These are phyloP conservation scores for Leccinum subtestaceum DNA, from an alignment of 768 basidiomycete species.

Conservation along the genomic window DNA sequence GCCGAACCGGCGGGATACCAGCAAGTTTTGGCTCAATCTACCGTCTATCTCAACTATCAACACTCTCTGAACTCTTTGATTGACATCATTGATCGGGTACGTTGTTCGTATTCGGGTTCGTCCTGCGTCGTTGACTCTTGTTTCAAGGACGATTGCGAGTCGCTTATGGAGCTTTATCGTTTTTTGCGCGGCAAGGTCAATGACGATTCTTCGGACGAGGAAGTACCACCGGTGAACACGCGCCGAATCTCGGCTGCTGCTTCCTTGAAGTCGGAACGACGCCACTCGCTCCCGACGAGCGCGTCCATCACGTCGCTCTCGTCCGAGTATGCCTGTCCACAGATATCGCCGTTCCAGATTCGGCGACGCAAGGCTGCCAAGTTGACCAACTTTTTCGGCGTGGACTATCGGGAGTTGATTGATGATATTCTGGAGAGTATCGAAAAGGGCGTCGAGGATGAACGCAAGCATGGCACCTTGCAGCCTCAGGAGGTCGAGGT, in stretches of 20 bases:
- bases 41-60: conserved; percentile 73
- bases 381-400: conserved; percentile 84
- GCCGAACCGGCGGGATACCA: conserved; percentile 18
- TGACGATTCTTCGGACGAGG: conserved; percentile 24
- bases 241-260: conserved; percentile 34
- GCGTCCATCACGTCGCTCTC: conserved; percentile 59
- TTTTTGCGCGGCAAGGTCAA: conserved; percentile 46
- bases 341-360: conserved; percentile 53
- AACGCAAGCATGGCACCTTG: conserved; percentile 60
- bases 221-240: conserved; percentile 9
- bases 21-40: conserved; percentile 34
- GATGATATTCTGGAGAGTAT: conserved; percentile 78
- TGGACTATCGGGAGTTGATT: conserved; percentile 77
- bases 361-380: conserved; percentile 78
- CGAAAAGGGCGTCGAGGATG: conserved; percentile 71
- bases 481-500: conserved; percentile 72
- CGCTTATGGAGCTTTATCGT: conserved; percentile 71
- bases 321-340: conserved; percentile 47
- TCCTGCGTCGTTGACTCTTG: conserved; percentile 1
- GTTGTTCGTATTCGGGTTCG: conserved; percentile 24
- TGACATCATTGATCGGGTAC: conserved; percentile 76
- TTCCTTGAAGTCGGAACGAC: conserved; percentile 57
- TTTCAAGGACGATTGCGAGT: conserved; percentile 68
- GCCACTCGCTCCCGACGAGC: conserved; percentile 65
- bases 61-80: conserved; percentile 77